A percentile compares a stretch with the other conserved stretches of the same genome.
These are phyloP conservation scores for Pugionium dolabratum DNA, from an alignment of 345 rosid species.

Conservation along the genomic window DNA sequence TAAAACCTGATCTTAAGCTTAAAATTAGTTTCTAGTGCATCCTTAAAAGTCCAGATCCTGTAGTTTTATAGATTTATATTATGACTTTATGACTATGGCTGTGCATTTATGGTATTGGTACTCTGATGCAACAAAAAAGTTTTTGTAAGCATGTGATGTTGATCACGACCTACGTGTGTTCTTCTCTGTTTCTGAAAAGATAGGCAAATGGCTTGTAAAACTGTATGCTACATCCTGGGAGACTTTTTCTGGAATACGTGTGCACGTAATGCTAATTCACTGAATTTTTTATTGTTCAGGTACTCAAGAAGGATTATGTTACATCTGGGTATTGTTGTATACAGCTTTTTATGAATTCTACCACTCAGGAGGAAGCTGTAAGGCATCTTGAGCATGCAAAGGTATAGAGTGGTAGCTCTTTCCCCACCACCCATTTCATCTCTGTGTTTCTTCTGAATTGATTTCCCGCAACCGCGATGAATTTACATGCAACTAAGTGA, in stretches of 20 bases:
- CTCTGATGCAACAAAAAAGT: background rate
- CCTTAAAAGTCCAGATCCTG: constrained; percentile 16
- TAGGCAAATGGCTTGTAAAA: constrained; percentile 5
- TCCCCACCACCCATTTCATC: constrained; percentile 24
- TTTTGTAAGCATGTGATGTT: constrained; percentile 3
- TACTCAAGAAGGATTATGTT: constrained; percentile 87
- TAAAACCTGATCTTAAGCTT: constrained; percentile 19
- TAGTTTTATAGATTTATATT: background rate
- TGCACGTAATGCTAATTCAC: constrained; percentile 19
- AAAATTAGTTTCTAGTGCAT: constrained; percentile 16
- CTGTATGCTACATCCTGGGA: constrained; percentile 17
- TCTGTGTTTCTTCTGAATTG: constrained; percentile 17
- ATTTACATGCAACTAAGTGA: constrained; percentile 7
- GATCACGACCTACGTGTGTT: constrained; percentile 12
- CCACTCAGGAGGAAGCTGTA: constrained; percentile 87
- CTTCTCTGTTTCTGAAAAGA: constrained; percentile 21
- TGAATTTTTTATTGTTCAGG: constrained; percentile 49
- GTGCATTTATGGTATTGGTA: background rate
- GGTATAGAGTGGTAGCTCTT: constrained; percentile 48
- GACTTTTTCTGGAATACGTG: constrained; percentile 11
- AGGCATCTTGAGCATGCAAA: constrained; percentile 86
- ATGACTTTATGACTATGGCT: constrained; percentile 10
- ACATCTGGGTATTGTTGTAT: constrained; percentile 97
- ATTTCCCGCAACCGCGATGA: background rate
- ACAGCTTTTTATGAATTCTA: constrained; percentile 89